A percentile compares a stretch with the other conserved stretches of the same genome.
These are phyloP conservation scores for Scortechinia acanthostroma DNA, from an alignment of 2,329 filamentous ascomycete genomes.

Conservation along the genomic window DNA sequence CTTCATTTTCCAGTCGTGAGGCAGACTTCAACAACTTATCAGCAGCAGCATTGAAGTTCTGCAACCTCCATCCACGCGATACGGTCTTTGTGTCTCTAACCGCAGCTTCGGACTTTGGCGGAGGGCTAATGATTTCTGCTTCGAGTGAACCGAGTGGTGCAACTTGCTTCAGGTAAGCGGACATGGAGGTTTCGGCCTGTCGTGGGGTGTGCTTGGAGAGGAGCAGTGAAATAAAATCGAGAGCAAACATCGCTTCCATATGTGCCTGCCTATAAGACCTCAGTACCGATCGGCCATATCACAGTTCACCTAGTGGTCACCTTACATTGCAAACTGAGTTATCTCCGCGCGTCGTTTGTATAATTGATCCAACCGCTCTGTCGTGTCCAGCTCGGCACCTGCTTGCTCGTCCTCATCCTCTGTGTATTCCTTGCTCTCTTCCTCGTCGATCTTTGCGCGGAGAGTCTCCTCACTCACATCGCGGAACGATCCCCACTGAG, in stretches of 20 bases:
- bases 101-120: background rate
- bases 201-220: background rate
- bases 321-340: conserved; percentile 29
- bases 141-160: background rate
- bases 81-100: background rate
- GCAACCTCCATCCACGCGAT: background rate
- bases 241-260: conserved; percentile 20
- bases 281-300: background rate
- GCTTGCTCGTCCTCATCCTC: conserved; percentile 7
- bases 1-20: background rate
- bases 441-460: background rate
- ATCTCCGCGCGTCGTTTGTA: conserved; percentile 33
- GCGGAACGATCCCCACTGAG: background rate
- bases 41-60: background rate
- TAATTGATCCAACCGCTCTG: conserved; percentile 26
- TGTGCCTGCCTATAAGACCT: conserved; percentile 25
- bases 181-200: conserved; percentile 2
- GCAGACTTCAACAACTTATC: background rate
- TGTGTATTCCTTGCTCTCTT: background rate
- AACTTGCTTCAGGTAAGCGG: background rate
- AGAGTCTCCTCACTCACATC: background rate
- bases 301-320: conserved; percentile 5
- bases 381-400: conserved; percentile 19
- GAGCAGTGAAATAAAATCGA: conserved; percentile 1
- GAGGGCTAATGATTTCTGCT: background rate